Evolutionary conservation across 2,329 filamentous ascomycete genomes (phyloP).

Genomic region (Neopestalotiopsis sp.): DNA sequence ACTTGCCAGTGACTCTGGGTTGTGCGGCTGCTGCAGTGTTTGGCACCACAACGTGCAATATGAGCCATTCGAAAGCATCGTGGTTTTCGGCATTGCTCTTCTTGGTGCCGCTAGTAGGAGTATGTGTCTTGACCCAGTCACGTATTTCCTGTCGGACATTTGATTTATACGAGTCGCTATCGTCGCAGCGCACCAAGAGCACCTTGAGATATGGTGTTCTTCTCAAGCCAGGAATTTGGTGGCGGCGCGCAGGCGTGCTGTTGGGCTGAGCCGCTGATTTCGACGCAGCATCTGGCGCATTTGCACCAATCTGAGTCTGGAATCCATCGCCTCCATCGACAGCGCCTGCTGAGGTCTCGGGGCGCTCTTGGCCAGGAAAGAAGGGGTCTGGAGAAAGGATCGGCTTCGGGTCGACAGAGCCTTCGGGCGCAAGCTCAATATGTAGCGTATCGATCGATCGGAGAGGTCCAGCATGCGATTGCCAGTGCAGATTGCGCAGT

Average conservation of each 20-base stretch:
- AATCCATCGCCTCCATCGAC: conserved; percentile 68
- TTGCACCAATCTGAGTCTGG: conserved; percentile 54
- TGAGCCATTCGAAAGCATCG: conserved; percentile 95
- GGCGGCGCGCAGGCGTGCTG: conserved; percentile 64
- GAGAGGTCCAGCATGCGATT: conserved; percentile 87
- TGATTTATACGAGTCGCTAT: conserved; percentile 91
- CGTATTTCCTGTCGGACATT: conserved; percentile 77
- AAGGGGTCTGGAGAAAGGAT: conserved; percentile 41
- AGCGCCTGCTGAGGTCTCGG: conserved; percentile 29
- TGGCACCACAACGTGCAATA: conserved; percentile 89
- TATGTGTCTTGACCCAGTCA: conserved; percentile 88
- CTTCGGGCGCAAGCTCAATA: conserved; percentile 79
- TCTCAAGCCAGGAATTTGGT: conserved; percentile 93
- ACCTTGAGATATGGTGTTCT: conserved; percentile 94
- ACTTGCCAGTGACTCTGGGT: conserved; percentile 65
- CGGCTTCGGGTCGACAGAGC: conserved; percentile 47
- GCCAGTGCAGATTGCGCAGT: conserved; percentile 93
- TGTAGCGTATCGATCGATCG: conserved; percentile 94
- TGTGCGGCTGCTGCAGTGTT: conserved; percentile 83
- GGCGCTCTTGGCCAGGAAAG: conserved; percentile 37
- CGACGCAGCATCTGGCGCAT: conserved; percentile 39
- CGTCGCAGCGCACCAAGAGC: conserved; percentile 88
- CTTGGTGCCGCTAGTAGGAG: conserved; percentile 62
- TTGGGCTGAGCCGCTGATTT: conserved; percentile 38
- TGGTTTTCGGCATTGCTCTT: conserved; percentile 83